Evolutionary conservation across 225 moss, liverwort and hornwort genomes (phyloP), one percentile per base, ranked within the genome.

Genomic region (Lunularia cruciata): DNA sequence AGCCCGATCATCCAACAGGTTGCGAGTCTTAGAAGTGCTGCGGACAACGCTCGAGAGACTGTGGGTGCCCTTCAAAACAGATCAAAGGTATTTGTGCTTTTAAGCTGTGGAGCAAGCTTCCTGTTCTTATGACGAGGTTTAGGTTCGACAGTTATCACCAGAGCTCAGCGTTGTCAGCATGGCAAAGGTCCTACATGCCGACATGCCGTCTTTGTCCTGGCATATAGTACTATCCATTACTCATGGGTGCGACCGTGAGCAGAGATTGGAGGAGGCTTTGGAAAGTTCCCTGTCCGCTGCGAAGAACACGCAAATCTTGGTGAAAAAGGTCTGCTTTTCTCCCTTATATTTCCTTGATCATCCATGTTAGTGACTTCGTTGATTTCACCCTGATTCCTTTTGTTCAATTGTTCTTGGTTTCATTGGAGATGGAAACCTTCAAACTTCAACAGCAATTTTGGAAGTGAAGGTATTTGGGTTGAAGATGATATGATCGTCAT

Each of bases 41-140:
- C 75, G 56, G 82, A 75, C 37, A 67, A 74, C 67, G 82, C 82
- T 38, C 73, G 72, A 49, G 82, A 82, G 67, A 77, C 71, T 31
- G 71, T 82, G 1, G 51, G 74, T 46, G 58, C 71, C 33, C 71
- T 82, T 27, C 74, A 77, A 19, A 67, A 31, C 23, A 74, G 74
- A 49, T 73, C 82, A 20, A 77, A 82, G 77, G 82, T 82, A 81
- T 59, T 33, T 60, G 3, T 2, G 37, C 38, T 48, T 2, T 8
- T 46, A 42, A 35, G 42, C 26, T 57, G 11, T 7, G 5, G 57
- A 47, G 68, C n/a, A n/a, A n/a, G n/a, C n/a, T n/a, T n/a, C n/a
- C n/a, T n/a, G n/a, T n/a, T n/a, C n/a, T n/a, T n/a, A n/a, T n/a
- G n/a, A n/a, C n/a, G n/a, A n/a, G n/a, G n/a, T n/a, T n/a, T n/a